Conservation (phyloP, 805 yeast species). For the Lipomyces spencermartinsiae region DNA sequence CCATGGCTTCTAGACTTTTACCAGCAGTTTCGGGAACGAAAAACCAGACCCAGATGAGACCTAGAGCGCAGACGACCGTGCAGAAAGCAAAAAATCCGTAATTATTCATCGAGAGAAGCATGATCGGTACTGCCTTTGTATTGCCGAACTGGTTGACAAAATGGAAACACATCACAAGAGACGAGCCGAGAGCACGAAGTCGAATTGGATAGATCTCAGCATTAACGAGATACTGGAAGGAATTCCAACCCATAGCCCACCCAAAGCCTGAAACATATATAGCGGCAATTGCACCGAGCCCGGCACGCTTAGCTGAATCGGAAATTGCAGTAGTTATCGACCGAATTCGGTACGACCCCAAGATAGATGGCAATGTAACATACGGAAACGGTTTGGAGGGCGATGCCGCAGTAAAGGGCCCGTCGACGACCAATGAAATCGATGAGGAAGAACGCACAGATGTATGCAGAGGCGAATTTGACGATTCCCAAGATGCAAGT, state of each 20-base stretch:
- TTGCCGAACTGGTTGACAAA: slow-evolving; percentile 64
- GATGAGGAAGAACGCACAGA: slow-evolving; percentile 60
- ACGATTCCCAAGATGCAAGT: slow-evolving; percentile 62
- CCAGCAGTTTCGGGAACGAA: slow-evolving; percentile 60
- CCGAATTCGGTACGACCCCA: slow-evolving; percentile 40
- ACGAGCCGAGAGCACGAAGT: slow-evolving; percentile 57
- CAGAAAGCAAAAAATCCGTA: slow-evolving; percentile 59
- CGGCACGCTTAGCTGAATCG: slow-evolving; percentile 48
- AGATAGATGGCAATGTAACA: slow-evolving; percentile 58
- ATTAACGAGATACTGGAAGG: slow-evolving; percentile 60
- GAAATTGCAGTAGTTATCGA: slow-evolving; percentile 42
- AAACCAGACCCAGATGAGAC: slow-evolving; percentile 64
- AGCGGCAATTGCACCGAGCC: slow-evolving; percentile 58
- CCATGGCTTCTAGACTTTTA: slow-evolving; percentile 60
- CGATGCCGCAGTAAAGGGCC: slow-evolving; percentile 57
- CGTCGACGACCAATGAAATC: slow-evolving; percentile 61
- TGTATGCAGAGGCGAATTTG: slow-evolving; percentile 57
- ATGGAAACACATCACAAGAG: slow-evolving; percentile 61
- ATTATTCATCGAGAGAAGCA: slow-evolving; percentile 54
- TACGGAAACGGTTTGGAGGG: slow-evolving; percentile 52
- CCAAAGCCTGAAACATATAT: slow-evolving; percentile 59
- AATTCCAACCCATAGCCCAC: slow-evolving; percentile 67
- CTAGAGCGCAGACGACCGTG: slow-evolving; percentile 50
- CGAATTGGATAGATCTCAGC: slow-evolving; percentile 62
- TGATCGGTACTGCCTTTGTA: slow-evolving; percentile 60